These are phyloP conservation scores for Chlorella sp. DNA, from an alignment of 139 green algal species.

Conservation along the genomic window DNA sequence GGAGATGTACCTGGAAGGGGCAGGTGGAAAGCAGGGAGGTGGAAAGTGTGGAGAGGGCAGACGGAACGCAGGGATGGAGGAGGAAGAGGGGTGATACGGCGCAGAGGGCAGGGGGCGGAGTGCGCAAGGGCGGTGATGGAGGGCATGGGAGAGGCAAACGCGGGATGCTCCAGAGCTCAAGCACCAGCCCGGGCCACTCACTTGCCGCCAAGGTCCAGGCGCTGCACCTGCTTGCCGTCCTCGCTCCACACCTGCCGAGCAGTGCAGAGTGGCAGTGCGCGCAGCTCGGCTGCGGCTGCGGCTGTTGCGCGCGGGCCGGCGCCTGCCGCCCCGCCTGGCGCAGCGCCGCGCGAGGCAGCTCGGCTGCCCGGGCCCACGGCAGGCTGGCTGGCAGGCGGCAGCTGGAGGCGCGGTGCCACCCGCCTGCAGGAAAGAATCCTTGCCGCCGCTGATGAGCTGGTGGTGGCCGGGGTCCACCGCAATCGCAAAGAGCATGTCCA, in stretches of 20 bases:
- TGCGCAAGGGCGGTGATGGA: neutral
- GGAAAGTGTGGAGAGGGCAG: conserved; percentile 17
- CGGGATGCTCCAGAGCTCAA: neutral
- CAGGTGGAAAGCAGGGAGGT: neutral
- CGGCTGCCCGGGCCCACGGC: too few species aligned
- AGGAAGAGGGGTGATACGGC: neutral
- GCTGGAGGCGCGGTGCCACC: too few species aligned
- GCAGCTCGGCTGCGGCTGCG: too few species aligned
- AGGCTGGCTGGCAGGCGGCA: too few species aligned
- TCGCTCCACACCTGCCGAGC: conserved; percentile 25
- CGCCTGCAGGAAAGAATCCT: conserved; percentile 20
- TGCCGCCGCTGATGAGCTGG: conserved; percentile 37
- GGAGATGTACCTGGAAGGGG: conserved; percentile 53
- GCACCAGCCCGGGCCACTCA: neutral
- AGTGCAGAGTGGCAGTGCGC: too few species aligned
- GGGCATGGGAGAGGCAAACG: neutral
- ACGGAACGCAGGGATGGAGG: neutral
- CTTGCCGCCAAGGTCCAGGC: conserved; percentile 9
- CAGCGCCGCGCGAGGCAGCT: too few species aligned
- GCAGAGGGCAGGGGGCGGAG: neutral
- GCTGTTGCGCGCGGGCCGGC: too few species aligned
- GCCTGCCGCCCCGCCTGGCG: too few species aligned
- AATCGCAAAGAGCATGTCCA: conserved; percentile 47
- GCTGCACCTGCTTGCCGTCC: conserved; percentile 29
- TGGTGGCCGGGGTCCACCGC: conserved; percentile 35